Evolutionary conservation across 108 stramenopile genomes (phyloP).

Genomic region (Skeletonema marinoi): DNA sequence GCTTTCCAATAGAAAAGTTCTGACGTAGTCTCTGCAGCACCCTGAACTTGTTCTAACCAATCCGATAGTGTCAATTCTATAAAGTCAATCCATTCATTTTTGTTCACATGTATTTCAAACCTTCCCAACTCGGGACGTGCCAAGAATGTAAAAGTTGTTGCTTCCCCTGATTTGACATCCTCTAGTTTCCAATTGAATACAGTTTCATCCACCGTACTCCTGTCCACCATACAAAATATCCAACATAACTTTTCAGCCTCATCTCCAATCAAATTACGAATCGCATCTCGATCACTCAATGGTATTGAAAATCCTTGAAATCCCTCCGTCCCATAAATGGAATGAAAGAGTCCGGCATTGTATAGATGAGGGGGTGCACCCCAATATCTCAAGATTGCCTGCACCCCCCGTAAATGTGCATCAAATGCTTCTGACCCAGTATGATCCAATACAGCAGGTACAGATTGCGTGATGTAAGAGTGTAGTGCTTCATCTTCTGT

Average conservation of each 20-base stretch:
- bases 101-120: slow-evolving; percentile 55
- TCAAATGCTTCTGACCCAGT: slow-evolving; percentile 75
- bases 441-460: slow-evolving; percentile 72
- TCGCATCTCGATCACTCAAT: slow-evolving; percentile 51
- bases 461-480: slow-evolving; percentile 51
- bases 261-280: slow-evolving; percentile 59
- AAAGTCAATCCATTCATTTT: slow-evolving; percentile 79
- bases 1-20: slow-evolving; percentile 59
- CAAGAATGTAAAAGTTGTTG: slow-evolving; percentile 33
- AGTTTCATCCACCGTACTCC: slow-evolving; percentile 67
- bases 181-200: slow-evolving; percentile 53
- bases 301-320: slow-evolving; percentile 78
- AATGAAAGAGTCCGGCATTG: slow-evolving; percentile 77
- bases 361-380: slow-evolving; percentile 52
- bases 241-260: slow-evolving; percentile 70
- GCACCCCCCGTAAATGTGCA: slow-evolving; percentile 72
- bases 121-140: slow-evolving; percentile 76
- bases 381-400: slow-evolving; percentile 68
- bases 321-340: slow-evolving; percentile 82
- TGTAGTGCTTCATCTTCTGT: slow-evolving; percentile 50
- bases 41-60: slow-evolving; percentile 85
- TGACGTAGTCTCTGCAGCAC: slow-evolving; percentile 60
- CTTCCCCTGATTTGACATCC: background rate
- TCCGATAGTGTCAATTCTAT: slow-evolving; percentile 73
- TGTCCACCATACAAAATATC: slow-evolving; percentile 83